Percentiles rank a stretch among this genome's conserved stretches.
phyloP scores from a whole-genome alignment of 805 yeast genomes.

The Metschnikowia arizonensis region DNA sequence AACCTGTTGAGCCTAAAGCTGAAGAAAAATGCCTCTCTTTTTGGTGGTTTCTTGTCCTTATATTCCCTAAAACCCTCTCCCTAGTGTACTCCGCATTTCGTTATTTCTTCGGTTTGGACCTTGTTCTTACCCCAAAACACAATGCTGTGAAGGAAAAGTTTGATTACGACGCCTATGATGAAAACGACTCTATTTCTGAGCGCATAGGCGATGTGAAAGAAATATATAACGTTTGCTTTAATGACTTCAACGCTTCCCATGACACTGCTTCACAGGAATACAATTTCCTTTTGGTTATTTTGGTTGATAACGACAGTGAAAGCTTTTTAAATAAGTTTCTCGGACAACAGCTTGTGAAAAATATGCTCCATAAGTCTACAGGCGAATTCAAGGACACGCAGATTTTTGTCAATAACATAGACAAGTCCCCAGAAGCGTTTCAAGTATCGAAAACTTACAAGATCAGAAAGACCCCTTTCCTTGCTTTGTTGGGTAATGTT shows the following conservation, averaged over 20 bases:
- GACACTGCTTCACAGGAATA: slow-evolving; percentile 26
- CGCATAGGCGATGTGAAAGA: neutral
- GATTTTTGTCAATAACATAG: slow-evolving; percentile 30
- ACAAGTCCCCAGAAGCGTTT: slow-evolving; percentile 33
- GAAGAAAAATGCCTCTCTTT: slow-evolving; percentile 26
- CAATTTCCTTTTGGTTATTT: slow-evolving; percentile 32
- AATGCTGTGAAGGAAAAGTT: slow-evolving; percentile 14
- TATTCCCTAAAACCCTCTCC: slow-evolving; percentile 52
- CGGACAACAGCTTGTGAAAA: slow-evolving; percentile 16
- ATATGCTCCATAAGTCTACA: slow-evolving; percentile 16
- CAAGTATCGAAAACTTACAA: slow-evolving; percentile 35
- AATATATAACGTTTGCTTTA: slow-evolving; percentile 10
- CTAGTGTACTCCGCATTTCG: slow-evolving; percentile 35
- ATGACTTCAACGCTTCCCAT: slow-evolving; percentile 30
- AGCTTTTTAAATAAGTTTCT: slow-evolving; percentile 19
- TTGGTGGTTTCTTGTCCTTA: slow-evolving; percentile 44
- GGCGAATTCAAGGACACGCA: slow-evolving; percentile 29
- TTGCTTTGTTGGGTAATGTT: slow-evolving; percentile 36
- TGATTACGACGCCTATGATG: slow-evolving; percentile 26
- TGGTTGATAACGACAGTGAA: slow-evolving; percentile 26
- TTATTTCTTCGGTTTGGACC: slow-evolving; percentile 22
- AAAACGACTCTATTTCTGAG: slow-evolving; percentile 11
- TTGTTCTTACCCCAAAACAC: slow-evolving; percentile 22
- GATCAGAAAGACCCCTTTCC: slow-evolving; percentile 31
- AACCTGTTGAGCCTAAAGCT: slow-evolving; percentile 3